A percentile compares a stretch with the other conserved stretches of the same genome.
Evolutionary conservation across 495 filamentous ascomycete species (phyloP).

Genomic region (Penicillium manginii): DNA sequence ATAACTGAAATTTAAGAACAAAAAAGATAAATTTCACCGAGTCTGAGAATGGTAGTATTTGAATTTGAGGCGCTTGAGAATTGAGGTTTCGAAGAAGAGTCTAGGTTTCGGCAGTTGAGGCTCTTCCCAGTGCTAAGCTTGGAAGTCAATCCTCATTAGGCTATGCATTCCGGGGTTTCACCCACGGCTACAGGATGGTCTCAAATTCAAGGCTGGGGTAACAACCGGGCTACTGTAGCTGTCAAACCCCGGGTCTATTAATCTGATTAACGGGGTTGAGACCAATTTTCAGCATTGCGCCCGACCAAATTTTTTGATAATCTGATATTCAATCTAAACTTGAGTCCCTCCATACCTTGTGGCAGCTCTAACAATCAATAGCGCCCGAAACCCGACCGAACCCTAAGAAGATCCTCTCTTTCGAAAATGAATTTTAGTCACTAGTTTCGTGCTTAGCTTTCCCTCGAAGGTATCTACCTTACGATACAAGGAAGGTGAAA

Average conservation of each 20-base stretch:
- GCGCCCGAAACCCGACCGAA: not conserved
- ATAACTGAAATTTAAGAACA: not conserved
- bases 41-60: not conserved
- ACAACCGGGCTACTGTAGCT: not conserved
- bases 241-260: not conserved
- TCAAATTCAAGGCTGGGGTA: not conserved
- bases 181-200: not conserved
- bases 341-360: not conserved
- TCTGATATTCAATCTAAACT: not conserved
- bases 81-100: not conserved
- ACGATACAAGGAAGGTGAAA: not conserved
- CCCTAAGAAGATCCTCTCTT: not conserved
- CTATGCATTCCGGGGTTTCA: not conserved
- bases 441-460: not conserved
- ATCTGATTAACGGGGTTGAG: not conserved
- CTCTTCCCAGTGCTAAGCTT: not conserved
- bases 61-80: not conserved
- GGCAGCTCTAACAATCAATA: not conserved
- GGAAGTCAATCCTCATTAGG: conserved; percentile 2
- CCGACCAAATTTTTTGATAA: not conserved
- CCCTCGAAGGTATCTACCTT: not conserved
- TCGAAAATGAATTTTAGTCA: not conserved
- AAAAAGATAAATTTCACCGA: not conserved
- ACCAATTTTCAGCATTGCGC: not conserved
- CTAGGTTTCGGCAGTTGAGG: conserved; percentile 3